Base-by-base conservation (phyloP, 805 yeast species). In the Myxozyma neotropica region DNA sequence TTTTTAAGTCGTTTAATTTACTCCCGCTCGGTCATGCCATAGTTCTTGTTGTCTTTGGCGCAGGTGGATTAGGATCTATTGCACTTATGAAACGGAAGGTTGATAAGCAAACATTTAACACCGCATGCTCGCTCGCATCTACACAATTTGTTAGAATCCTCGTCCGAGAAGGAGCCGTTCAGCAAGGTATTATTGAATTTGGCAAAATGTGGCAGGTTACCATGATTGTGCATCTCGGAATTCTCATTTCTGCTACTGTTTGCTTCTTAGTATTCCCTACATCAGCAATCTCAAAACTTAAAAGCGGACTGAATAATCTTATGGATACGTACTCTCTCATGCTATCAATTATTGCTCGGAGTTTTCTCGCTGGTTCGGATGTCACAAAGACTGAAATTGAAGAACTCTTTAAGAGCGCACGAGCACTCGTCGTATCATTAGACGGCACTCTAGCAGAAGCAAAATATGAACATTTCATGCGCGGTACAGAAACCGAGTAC, bases 41-140 rank as follows among this genome's bases (percentile, higher is more conserved):
- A 33, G 86, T 86, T 67, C 75, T 88, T 38, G 58, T 82, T 0
- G 62, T 73, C 5, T 73, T 77, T 79, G 42, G 81, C 79, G 66
- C 84, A 80, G 53, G 69, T 1, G 81, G 89, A 0, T 74, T 88
- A 23, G 94, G 94, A 0, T 61, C 80, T 13, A 80, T 89, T 26
- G 87, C 94, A 0, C 86, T 79, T 67, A 77, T 83, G 77, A 89
- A 89, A 64, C 89, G 85, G 67, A 78, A 80, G 61, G 82, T 88
- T 53, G 80, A 81, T 66, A 83, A 81, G 68, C 85, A 81, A 21
- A 86, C 89, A 0, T 89, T 88, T 73, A 87, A 87, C 67, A 88
- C 93, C 12, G 93, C 96, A 0, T 87, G 94, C 67, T 84, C 91
- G 0, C 74, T 88, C 49, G 88, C 92, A 1, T 83, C 88, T 7